phyloP scores from a whole-genome alignment of 805 yeast species.

The Zygotorulaspora sp. region DNA sequence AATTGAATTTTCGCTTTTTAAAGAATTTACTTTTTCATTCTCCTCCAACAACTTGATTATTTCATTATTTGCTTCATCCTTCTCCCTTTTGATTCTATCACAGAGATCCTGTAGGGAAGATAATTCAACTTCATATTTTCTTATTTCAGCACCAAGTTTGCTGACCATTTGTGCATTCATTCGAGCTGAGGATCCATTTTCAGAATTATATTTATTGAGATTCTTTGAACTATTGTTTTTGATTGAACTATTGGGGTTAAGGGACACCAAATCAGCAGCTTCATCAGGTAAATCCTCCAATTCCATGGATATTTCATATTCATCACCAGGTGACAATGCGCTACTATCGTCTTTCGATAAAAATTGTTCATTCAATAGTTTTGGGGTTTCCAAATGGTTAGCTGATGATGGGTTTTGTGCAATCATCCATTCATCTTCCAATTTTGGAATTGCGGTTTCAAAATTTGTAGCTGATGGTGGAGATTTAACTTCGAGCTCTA shows the following conservation, averaged over 20 bases:
- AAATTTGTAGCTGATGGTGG: background rate
- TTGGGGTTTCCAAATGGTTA: constrained; percentile 7
- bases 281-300: constrained; percentile 27
- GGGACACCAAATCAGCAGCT: constrained; percentile 22
- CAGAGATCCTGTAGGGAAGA: constrained; percentile 61
- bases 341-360: constrained; percentile 2
- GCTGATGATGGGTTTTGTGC: constrained; percentile 13
- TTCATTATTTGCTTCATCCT: constrained; percentile 64
- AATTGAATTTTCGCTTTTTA: constrained; percentile 34
- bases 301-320: constrained; percentile 9
- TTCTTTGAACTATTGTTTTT: constrained; percentile 11
- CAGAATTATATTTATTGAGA: constrained; percentile 9
- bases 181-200: constrained; percentile 14
- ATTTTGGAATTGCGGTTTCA: background rate
- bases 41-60: constrained; percentile 55
- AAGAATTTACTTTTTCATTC: constrained; percentile 41
- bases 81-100: constrained; percentile 48
- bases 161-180: constrained; percentile 54
- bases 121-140: constrained; percentile 77
- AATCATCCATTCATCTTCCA: constrained; percentile 22
- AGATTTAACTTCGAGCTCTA: background rate
- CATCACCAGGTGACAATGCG: constrained; percentile 5
- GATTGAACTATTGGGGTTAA: constrained; percentile 12
- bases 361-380: constrained; percentile 6
- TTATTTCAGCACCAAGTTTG: constrained; percentile 69